Base-by-base conservation (phyloP, 495 filamentous ascomycete species). In the Tuber brumale region DNA sequence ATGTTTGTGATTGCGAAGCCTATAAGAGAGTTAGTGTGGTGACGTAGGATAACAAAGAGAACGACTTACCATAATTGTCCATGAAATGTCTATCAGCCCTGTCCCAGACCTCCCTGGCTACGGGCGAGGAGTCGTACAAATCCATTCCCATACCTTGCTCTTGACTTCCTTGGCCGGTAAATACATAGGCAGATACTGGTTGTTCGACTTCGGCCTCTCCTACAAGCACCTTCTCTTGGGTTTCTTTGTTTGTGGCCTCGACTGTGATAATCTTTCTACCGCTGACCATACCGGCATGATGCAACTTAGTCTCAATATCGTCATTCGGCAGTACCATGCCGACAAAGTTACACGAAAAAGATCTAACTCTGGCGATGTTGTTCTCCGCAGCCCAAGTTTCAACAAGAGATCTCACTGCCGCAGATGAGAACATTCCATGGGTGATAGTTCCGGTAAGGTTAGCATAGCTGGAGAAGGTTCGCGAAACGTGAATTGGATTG, bases 71-170 rank as follows among this genome's bases (percentile, higher is more conserved):
- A 86, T 99, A 99, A 80, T 97, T 98, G 85, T 98, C 95, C 85
- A 97, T 91, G 84, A 99, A 97, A 83, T 99, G 96, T 84, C 91
- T 93, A 85, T 99, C 95, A 42, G 96, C 96, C 61, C 95, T 90
- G 84, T 99, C 95, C 95, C 95, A 99, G 43, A 99, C 96, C 83
- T 97, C 95, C 85, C 92, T 93, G 70, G 95, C 95, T 46, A 99
- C 95, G 3, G 90, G 87, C 82, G 95, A 97, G 86, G 90, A 95
- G 75, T 86, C 91, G 81, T 99, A 99, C 48, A 99, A 89, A 84
- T 97, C 95, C 95, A 99, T 99, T 85, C 95, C 95, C 95, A 99
- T 99, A 71, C 95, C 95, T 84, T 98, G 96, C 84, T 98, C 95
- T 84, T 99, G 95, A 46, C 93, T 96, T 71, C 95, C 95, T 84